These are phyloP conservation scores for maize (Zea mays) DNA, from an alignment of 176 grass and related monocot genomes.

Conservation along the genomic window DNA sequence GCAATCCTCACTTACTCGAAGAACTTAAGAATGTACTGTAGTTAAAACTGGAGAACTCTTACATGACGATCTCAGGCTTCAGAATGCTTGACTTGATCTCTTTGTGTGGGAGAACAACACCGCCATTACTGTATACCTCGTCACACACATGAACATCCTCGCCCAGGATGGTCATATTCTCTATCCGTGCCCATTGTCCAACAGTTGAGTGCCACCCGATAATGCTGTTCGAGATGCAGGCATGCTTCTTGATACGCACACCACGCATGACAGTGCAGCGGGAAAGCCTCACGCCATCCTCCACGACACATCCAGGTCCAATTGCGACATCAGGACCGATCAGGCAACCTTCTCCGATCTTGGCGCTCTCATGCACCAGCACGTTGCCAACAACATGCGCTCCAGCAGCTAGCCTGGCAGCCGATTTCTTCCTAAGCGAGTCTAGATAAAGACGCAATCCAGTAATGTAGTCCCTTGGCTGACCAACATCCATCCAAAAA, in stretches of 20 bases:
- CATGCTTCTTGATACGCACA: conserved; percentile 78
- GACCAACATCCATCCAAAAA: conserved; percentile 98
- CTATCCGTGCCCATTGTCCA: conserved; percentile 79
- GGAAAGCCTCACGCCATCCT: conserved; percentile 81
- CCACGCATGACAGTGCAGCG: conserved; percentile 80
- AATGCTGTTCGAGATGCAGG: conserved; percentile 82
- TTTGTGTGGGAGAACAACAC: conserved; percentile 87
- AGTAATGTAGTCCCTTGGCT: conserved; percentile 87
- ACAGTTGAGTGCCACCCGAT: conserved; percentile 93
- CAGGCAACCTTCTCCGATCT: conserved; percentile 86
- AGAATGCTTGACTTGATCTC: conserved; percentile 93
- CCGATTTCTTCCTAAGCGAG: conserved; percentile 73
- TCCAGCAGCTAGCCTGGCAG: conserved; percentile 54
- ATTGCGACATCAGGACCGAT: conserved; percentile 90
- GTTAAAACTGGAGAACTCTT: conserved; percentile 36
- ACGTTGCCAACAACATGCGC: conserved; percentile 72
- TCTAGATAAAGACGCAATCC: conserved; percentile 81
- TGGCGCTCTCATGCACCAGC: conserved; percentile 74
- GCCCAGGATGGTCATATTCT: conserved; percentile 86
- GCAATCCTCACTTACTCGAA: not conserved
- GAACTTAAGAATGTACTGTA: conserved; percentile 21
- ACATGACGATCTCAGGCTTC: conserved; percentile 98
- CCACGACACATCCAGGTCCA: conserved; percentile 78
- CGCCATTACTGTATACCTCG: conserved; percentile 87
- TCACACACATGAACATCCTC: conserved; percentile 92